Conservation (phyloP, 257 asterid genomes). For the Scutellaria galericulata region DNA sequence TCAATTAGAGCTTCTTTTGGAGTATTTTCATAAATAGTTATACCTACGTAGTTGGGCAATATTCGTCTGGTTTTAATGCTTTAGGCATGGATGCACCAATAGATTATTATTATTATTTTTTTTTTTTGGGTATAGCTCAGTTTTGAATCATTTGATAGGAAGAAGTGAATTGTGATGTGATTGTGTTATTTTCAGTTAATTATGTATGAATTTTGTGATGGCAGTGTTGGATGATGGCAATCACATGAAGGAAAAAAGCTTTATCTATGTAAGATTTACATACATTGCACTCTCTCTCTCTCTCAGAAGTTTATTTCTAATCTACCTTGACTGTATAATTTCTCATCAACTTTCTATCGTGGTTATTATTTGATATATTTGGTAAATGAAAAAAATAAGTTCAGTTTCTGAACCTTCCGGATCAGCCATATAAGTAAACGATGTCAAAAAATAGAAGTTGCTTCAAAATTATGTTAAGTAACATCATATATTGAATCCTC, state of each 20-base stretch:
- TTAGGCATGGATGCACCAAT: not conserved
- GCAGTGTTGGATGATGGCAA: constrained; percentile 89
- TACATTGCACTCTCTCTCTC: constrained; percentile 11
- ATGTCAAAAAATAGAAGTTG: not conserved
- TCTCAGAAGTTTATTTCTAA: too few species aligned
- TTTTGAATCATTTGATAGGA: constrained; percentile 2
- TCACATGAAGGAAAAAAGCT: constrained; percentile 87
- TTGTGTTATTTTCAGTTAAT: constrained; percentile 14
- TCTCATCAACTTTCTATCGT: not conserved
- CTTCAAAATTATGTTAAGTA: not conserved
- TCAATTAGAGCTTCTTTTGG: constrained; percentile 23
- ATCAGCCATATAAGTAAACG: constrained; percentile 13
- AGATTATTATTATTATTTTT: not conserved
- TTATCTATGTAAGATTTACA: constrained; percentile 77
- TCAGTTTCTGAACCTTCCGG: constrained; percentile 18
- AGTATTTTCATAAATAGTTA: constrained; percentile 12
- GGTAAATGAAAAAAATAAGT: constrained; percentile 7
- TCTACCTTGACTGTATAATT: not conserved
- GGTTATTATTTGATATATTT: not conserved
- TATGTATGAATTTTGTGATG: constrained; percentile 36
- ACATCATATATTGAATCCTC: not conserved
- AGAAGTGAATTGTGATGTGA: constrained; percentile 9
- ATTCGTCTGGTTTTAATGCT: constrained; percentile 17
- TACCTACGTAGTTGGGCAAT: constrained; percentile 5
- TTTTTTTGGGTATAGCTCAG: not conserved